Evolutionary conservation across 768 basidiomycete genomes (phyloP).

Genomic region (Cystobasidium ongulense): DNA sequence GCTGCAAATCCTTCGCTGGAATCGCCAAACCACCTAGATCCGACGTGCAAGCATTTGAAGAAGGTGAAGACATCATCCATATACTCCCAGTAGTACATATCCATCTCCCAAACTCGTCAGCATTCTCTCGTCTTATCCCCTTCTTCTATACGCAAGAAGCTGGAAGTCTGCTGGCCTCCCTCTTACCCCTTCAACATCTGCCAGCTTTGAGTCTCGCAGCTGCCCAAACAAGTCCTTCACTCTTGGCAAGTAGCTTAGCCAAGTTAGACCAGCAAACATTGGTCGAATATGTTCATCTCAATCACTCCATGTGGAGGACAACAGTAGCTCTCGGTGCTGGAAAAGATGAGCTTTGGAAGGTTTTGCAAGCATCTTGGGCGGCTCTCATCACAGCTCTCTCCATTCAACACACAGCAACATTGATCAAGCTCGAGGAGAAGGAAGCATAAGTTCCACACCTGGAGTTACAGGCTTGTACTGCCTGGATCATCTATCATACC

Average conservation of each 20-base stretch:
- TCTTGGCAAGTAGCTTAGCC: constrained; percentile 28
- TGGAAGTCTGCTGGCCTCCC: constrained; percentile 54
- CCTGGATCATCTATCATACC: background rate
- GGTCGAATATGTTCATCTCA: constrained; percentile 26
- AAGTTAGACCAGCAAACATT: constrained; percentile 19
- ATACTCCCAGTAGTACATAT: constrained; percentile 61
- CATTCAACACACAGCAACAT: background rate
- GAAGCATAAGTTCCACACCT: background rate
- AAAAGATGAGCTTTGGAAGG: constrained; percentile 34
- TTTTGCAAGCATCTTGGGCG: constrained; percentile 33
- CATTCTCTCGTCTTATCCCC: constrained; percentile 58
- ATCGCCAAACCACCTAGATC: constrained; percentile 2
- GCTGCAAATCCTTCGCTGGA: constrained; percentile 44
- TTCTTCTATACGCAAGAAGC: constrained; percentile 65
- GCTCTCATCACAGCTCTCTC: constrained; percentile 33
- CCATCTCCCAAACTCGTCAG: constrained; percentile 61
- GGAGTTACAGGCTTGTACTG: no score
- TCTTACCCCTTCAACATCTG: constrained; percentile 51
- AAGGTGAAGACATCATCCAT: background rate
- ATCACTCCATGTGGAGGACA: constrained; percentile 35
- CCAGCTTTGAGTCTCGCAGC: background rate
- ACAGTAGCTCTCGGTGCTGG: constrained; percentile 33
- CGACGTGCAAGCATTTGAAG: background rate
- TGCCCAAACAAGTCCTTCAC: background rate
- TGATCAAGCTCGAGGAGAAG: background rate